Evolutionary conservation across 2,329 filamentous ascomycete species (phyloP).

Genomic region (Colletotrichum acutatum): DNA sequence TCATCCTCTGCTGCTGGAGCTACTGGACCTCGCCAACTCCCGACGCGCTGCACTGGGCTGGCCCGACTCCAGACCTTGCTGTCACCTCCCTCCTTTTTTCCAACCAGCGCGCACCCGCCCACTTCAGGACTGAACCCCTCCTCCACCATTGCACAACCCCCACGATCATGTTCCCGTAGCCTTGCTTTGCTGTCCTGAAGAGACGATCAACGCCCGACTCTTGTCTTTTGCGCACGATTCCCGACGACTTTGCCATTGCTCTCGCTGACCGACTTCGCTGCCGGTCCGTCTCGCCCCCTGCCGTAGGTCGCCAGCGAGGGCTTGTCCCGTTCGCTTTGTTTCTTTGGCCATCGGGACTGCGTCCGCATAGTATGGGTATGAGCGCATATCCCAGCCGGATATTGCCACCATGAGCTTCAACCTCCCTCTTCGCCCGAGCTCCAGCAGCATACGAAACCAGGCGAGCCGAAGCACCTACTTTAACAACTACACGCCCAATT

Average conservation of each 20-base stretch:
- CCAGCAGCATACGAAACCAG: conserved; percentile 61
- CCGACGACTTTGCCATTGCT: background rate
- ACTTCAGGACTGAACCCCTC: conserved; percentile 27
- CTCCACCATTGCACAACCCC: conserved; percentile 23
- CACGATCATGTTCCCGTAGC: conserved; percentile 34
- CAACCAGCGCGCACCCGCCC: conserved; percentile 20
- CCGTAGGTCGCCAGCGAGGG: conserved; percentile 17
- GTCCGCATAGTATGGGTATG: conserved; percentile 31
- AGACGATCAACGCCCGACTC: conserved; percentile 17
- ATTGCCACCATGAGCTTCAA: conserved; percentile 59
- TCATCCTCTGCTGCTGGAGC: background rate
- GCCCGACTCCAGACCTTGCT: background rate
- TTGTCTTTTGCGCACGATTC: conserved; percentile 15
- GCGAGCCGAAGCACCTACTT: conserved; percentile 68
- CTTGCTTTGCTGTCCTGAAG: conserved; percentile 33
- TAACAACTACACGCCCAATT: conserved; percentile 64
- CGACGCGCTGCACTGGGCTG: background rate
- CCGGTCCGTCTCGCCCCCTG: background rate
- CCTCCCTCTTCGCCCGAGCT: conserved; percentile 60
- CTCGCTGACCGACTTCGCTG: background rate
- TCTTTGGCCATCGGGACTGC: background rate
- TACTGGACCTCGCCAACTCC: conserved; percentile 2
- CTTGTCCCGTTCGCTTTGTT: conserved; percentile 28
- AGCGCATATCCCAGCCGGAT: conserved; percentile 23
- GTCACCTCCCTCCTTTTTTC: conserved; percentile 32